Percentiles rank a stretch among this genome's conserved stretches.
Evolutionary conservation across 345 rosid genomes (phyloP).

Genomic region (Corymbia maculata): DNA sequence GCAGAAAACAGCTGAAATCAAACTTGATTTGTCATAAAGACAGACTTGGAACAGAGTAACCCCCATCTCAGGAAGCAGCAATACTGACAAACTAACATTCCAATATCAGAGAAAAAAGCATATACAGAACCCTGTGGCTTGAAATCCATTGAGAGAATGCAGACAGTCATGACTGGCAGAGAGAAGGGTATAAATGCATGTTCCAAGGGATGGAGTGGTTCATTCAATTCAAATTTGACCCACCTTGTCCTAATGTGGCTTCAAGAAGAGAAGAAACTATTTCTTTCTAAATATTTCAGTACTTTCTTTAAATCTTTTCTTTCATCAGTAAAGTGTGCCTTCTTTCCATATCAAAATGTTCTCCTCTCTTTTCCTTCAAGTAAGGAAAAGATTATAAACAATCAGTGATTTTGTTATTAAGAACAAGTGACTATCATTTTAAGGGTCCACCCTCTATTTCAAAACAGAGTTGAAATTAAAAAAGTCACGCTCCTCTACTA

Average conservation of each 20-base stretch:
- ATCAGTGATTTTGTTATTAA: neutral
- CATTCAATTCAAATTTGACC: neutral
- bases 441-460: neutral
- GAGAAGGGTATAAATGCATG: neutral
- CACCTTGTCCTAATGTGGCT: neutral
- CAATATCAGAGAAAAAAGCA: neutral
- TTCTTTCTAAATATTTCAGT: neutral
- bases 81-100: neutral
- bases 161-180: fast-evolving
- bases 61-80: neutral
- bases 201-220: neutral
- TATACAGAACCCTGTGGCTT: neutral
- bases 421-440: neutral
- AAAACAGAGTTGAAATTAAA: neutral
- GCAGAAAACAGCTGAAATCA: neutral
- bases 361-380: neutral
- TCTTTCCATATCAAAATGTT: neutral
- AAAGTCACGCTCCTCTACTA: neutral
- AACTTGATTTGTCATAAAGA: neutral
- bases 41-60: neutral
- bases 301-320: neutral
- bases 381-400: neutral
- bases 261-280: neutral
- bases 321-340: neutral
- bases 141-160: neutral